These are phyloP conservation scores for Rhizopogon vinicolor DNA, from an alignment of 768 basidiomycete species.

Conservation along the genomic window DNA sequence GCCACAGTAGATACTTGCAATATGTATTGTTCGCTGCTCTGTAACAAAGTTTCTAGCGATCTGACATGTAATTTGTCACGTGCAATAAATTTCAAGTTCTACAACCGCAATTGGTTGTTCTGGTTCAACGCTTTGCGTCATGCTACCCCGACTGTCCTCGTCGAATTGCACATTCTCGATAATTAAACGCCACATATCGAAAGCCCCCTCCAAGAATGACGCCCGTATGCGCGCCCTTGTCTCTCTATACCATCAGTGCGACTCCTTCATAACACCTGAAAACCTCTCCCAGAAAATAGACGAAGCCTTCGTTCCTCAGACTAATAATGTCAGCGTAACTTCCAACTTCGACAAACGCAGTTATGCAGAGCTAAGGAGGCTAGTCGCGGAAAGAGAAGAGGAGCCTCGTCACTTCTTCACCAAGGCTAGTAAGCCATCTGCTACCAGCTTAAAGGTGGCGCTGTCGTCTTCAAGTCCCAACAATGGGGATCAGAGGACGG, in stretches of 20 bases:
- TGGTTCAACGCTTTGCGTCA: neutral
- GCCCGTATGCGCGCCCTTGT: slow-evolving; percentile 65
- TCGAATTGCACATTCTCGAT: neutral
- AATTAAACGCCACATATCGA: neutral
- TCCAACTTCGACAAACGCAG: slow-evolving; percentile 1
- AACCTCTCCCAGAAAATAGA: slow-evolving; percentile 65
- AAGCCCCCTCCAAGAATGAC: slow-evolving; percentile 11
- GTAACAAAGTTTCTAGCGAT: too few species aligned
- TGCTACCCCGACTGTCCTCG: neutral
- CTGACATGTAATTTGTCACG: too few species aligned
- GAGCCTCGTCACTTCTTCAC: slow-evolving; percentile 19
- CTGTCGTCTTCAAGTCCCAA: neutral
- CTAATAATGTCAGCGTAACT: neutral
- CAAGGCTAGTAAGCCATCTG: slow-evolving; percentile 7
- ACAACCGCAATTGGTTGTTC: neutral
- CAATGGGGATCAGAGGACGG: slow-evolving; percentile 14
- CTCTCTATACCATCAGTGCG: slow-evolving; percentile 73
- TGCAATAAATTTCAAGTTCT: neutral
- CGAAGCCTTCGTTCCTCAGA: slow-evolving; percentile 41
- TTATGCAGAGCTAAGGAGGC: slow-evolving; percentile 6
- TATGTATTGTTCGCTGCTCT: too few species aligned
- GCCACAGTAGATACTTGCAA: too few species aligned
- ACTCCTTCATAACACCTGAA: slow-evolving; percentile 65
- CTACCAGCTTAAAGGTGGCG: neutral
- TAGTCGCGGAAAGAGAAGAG: neutral